These are phyloP conservation scores for Paramecium biaurelia DNA, from an alignment of 73 alveolate genomes.

Conservation along the genomic window DNA sequence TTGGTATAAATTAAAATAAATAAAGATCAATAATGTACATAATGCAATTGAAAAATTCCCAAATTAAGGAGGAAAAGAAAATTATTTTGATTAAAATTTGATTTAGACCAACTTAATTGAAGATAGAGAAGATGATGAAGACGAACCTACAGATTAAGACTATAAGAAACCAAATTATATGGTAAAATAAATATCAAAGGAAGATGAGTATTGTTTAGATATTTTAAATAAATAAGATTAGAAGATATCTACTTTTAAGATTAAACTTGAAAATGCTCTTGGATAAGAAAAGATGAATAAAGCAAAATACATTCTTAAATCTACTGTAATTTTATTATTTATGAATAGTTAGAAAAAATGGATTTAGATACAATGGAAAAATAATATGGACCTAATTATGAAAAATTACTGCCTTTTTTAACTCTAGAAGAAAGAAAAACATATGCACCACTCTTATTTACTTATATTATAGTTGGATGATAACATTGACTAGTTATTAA, in stretches of 20 bases:
- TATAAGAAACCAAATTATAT: not conserved
- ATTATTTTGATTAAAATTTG: not conserved
- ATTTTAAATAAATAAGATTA: not conserved
- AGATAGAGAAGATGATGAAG: constrained; percentile 71
- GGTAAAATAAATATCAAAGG: not conserved
- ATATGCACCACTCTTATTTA: not conserved
- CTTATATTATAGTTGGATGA: not conserved
- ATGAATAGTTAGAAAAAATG: not conserved
- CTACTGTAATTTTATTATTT: not conserved
- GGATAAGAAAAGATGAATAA: constrained; percentile 63
- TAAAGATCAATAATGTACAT: not conserved
- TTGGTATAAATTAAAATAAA: not conserved
- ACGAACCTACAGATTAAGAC: not conserved
- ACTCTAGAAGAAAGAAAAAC: not conserved
- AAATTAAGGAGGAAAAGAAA: not conserved
- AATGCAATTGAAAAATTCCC: constrained; percentile 1
- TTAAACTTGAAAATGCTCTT: not conserved
- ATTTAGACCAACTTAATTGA: not conserved
- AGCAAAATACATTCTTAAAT: constrained; percentile 22
- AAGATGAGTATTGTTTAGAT: not conserved
- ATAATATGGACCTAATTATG: not conserved
- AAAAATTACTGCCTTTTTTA: not conserved
- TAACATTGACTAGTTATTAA: not conserved
- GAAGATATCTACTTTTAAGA: not conserved
- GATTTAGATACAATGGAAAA: not conserved